Evolutionary conservation across 2,329 filamentous ascomycete genomes (phyloP).

Genomic region (Clonostachys byssicola): DNA sequence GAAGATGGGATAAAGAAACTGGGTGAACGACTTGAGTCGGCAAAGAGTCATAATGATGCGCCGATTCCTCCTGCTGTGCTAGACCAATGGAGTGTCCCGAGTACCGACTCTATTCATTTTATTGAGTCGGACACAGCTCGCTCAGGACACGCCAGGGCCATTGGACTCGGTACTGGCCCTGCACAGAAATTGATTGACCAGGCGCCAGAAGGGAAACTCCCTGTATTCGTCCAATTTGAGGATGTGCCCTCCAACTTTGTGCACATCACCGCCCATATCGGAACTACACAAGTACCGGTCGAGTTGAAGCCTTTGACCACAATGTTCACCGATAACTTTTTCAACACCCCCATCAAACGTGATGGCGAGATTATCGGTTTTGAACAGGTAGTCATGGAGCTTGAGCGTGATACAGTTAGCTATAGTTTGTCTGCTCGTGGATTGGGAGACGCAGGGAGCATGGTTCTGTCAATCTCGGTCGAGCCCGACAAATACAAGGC

Average conservation of each 20-base stretch:
- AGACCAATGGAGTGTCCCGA: slow-evolving; percentile 75
- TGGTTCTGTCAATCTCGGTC: slow-evolving; percentile 78
- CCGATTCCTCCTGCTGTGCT: slow-evolving; percentile 81
- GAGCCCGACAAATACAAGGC: slow-evolving; percentile 84
- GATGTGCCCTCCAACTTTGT: slow-evolving; percentile 92
- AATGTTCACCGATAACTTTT: slow-evolving; percentile 89
- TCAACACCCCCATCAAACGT: slow-evolving; percentile 80
- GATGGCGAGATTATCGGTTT: slow-evolving; percentile 78
- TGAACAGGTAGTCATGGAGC: slow-evolving; percentile 84
- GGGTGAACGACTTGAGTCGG: slow-evolving; percentile 70
- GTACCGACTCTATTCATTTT: slow-evolving; percentile 90
- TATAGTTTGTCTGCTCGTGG: slow-evolving; percentile 68
- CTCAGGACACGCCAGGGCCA: slow-evolving; percentile 69
- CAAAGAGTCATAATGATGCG: slow-evolving; percentile 84
- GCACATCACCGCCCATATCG: slow-evolving; percentile 75
- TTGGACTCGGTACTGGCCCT: slow-evolving; percentile 63
- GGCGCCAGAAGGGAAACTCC: slow-evolving; percentile 54
- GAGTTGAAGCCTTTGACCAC: slow-evolving; percentile 79
- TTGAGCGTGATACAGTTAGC: slow-evolving; percentile 87
- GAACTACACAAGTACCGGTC: slow-evolving; percentile 72
- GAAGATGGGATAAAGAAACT: slow-evolving; percentile 75
- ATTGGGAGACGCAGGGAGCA: slow-evolving; percentile 75
- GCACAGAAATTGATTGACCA: slow-evolving; percentile 75
- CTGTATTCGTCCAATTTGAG: slow-evolving; percentile 95
- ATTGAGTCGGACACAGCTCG: slow-evolving; percentile 83